Evolutionary conservation across 139 green algal genomes (phyloP).

Genomic region (Microglena sp.): DNA sequence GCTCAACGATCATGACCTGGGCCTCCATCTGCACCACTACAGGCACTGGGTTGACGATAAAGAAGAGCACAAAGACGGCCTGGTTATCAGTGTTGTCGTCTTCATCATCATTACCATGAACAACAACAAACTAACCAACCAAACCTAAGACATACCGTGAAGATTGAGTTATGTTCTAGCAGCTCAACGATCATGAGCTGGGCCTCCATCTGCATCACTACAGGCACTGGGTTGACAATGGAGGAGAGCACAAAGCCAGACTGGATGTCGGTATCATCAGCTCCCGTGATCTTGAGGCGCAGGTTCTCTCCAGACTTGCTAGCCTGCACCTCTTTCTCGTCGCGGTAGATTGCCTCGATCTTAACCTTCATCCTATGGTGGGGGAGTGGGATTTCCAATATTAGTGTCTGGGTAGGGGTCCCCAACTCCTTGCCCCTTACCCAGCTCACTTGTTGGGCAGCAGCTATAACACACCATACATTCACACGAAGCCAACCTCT

Average conservation of each 20-base stretch:
- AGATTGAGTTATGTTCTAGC: constrained; percentile 93
- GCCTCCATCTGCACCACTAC: constrained; percentile 75
- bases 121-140: constrained; percentile 40
- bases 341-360: constrained; percentile 79
- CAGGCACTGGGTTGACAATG: constrained; percentile 39
- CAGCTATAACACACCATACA: too few species aligned
- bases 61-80: too few species aligned
- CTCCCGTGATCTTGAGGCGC: constrained; percentile 59
- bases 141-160: too few species aligned
- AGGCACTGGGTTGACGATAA: constrained; percentile 22
- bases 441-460: constrained; percentile 11
- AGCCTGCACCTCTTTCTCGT: constrained; percentile 79
- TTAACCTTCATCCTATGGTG: constrained; percentile 67
- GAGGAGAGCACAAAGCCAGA: constrained; percentile 87
- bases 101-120: too few species aligned
- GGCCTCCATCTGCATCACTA: constrained; percentile 75
- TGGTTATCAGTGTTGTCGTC: too few species aligned
- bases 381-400: too few species aligned
- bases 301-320: constrained; percentile 73
- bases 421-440: neutral
- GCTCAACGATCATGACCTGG: constrained; percentile 66
- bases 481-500: too few species aligned
- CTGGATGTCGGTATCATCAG: constrained; percentile 73
- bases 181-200: constrained; percentile 70
- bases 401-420: too few species aligned